phyloP scores from a whole-genome alignment of 305 asterid genomes.

The Andrographis paniculata region DNA sequence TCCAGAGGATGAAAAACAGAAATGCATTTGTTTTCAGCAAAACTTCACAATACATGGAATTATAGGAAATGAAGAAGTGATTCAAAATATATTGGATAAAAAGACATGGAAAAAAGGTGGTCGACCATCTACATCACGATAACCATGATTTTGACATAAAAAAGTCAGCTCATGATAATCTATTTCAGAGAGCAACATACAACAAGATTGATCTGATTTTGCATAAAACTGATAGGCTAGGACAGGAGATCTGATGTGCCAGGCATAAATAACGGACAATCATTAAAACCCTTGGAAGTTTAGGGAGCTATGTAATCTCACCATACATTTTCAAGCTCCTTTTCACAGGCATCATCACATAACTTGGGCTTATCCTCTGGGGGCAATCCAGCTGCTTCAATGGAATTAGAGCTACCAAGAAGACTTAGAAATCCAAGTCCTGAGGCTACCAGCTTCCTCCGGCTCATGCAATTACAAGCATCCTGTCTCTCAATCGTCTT shows the following conservation, averaged over 20 bases:
- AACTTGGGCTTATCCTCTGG: constrained; percentile 83
- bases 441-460: constrained; percentile 47
- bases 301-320: constrained; percentile 55
- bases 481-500: constrained; percentile 17
- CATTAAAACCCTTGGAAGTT: constrained; percentile 10
- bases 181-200: not conserved
- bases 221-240: not conserved
- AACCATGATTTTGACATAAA: not conserved
- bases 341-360: constrained; percentile 72
- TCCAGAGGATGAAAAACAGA: no score
- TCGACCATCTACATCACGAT: not conserved
- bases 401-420: constrained; percentile 26
- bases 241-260: not conserved
- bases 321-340: constrained; percentile 99
- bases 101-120: no score
- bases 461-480: constrained; percentile 29
- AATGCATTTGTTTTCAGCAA: no score
- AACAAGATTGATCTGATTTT: not conserved
- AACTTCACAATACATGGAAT: no score
- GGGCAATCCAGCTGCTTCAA: constrained; percentile 84
- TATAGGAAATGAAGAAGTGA: no score
- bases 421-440: constrained; percentile 45
- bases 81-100: no score
- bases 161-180: not conserved
- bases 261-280: not conserved